Conservation (phyloP, 169 alveolate genomes). For the Miamiensis avidus region DNA sequence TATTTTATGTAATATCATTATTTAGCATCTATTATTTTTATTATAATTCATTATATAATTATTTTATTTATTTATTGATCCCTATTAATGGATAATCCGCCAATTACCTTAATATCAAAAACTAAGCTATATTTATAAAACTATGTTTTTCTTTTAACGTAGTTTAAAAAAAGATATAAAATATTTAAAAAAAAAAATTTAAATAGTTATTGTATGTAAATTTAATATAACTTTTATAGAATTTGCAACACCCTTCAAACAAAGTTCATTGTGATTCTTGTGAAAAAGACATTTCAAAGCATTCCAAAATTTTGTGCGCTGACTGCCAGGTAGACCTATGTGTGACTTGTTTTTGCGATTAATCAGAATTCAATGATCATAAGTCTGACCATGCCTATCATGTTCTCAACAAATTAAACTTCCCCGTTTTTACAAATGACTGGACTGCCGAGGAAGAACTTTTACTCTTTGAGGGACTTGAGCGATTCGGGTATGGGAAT, state of each 20-base stretch:
- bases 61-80: too few species aligned
- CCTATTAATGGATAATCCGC: too few species aligned
- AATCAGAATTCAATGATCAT: conserved; percentile 39
- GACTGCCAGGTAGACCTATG: conserved; percentile 45
- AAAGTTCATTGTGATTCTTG: conserved; percentile 34
- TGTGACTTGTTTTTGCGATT: conserved; percentile 43
- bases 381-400: conserved; percentile 18
- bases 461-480: conserved; percentile 62
- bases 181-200: too few species aligned
- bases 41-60: too few species aligned
- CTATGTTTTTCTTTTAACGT: too few species aligned
- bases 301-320: conserved; percentile 48
- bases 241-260: conserved; percentile 13
- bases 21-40: too few species aligned
- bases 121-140: too few species aligned
- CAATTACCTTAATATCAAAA: too few species aligned
- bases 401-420: conserved; percentile 69
- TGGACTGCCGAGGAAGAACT: conserved; percentile 87
- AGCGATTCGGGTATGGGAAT: conserved; percentile 83
- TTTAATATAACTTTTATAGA: too few species aligned
- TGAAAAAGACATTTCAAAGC: conserved; percentile 43
- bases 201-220: too few species aligned
- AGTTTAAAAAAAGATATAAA: too few species aligned
- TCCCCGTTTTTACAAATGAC: conserved; percentile 77
- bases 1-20: background rate